Base-by-base conservation (phyloP, 2,329 filamentous ascomycete species). In the Periglandula ipomoeae region DNA sequence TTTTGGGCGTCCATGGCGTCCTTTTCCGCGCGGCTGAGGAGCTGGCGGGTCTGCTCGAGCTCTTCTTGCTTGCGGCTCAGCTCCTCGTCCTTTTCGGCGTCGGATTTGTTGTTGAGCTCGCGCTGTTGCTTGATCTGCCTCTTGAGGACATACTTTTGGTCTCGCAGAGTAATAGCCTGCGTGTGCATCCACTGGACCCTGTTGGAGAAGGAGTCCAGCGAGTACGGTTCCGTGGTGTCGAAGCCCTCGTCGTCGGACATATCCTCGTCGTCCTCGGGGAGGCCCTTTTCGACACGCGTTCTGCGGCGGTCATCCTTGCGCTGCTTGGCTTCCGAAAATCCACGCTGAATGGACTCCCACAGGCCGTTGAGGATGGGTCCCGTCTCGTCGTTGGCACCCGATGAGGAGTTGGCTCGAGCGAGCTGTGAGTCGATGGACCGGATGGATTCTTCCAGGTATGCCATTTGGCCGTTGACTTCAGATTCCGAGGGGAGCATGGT, bases 101-200 rank as follows among this genome's bases (percentile, higher is more conserved):
- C 89, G 1, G 88, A 89, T 61, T 90, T 90, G 70, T 77, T 89
- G 68, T 95, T 95, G 50, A 96, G 77, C 61, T 95, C 89, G 50
- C 90, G 85, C 67, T 97, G 91, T 63, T 97, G 90, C 69, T 95
- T 91, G 59, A 96, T 91, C 64, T 97, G 90, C 39, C 89, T 82
- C 59, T 91, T 85, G 8, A 97, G 75, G 20, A 95, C 90, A 44
- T 82, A 81, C 63, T 95, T 94, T 62, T 97, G 90, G 58, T 95
- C 87, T 53, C 87, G 84, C 32, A 96, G 72, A 19, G 79, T 79
- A 17, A 83, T 85, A n/a, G 88, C 79, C 50, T 88, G 85, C 37
- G 76, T 74, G 61, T 89, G 88, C 4, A 96, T 71, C 69, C 82
- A 85, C 58, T 89, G 84, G 1, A 97, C 82, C 59, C 87, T 88